Evolutionary conservation across 2,329 filamentous ascomycete species (phyloP).

Genomic region (Verticillium klebahnii): DNA sequence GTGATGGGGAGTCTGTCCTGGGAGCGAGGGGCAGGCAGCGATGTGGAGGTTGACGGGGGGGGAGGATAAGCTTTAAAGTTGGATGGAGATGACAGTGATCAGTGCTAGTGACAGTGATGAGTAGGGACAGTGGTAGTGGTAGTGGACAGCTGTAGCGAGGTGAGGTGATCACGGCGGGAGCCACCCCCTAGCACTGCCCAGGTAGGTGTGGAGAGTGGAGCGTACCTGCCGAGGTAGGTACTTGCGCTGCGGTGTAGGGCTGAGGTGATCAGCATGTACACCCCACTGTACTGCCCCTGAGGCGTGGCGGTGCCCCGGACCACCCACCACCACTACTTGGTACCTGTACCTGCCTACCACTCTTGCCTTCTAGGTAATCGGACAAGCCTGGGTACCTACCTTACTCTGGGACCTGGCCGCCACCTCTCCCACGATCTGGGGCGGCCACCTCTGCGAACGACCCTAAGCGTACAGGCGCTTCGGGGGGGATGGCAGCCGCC

Average conservation of each 20-base stretch:
- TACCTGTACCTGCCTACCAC: too few species aligned
- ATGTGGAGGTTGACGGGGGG: neutral
- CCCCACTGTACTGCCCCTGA: neutral
- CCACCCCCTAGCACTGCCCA: neutral
- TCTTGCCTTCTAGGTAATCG: too few species aligned
- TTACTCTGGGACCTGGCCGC: too few species aligned
- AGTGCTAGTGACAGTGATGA: neutral
- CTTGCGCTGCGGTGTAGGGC: neutral
- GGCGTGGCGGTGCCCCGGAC: neutral
- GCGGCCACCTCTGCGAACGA: too few species aligned
- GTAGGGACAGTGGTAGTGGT: neutral
- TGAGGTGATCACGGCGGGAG: neutral
- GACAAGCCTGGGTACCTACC: too few species aligned
- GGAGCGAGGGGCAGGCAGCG: slow-evolving; percentile 13
- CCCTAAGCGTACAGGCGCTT: neutral
- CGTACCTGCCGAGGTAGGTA: neutral
- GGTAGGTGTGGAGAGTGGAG: neutral
- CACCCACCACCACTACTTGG: too few species aligned
- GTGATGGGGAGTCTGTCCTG: slow-evolving; percentile 3
- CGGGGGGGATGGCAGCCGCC: neutral
- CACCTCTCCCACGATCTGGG: too few species aligned
- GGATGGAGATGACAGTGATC: neutral
- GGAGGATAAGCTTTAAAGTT: neutral
- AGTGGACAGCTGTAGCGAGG: neutral
- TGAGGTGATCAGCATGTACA: neutral